Evolutionary conservation across 2,329 filamentous ascomycete genomes (phyloP).

Genomic region (Aureobasidium pullulans): DNA sequence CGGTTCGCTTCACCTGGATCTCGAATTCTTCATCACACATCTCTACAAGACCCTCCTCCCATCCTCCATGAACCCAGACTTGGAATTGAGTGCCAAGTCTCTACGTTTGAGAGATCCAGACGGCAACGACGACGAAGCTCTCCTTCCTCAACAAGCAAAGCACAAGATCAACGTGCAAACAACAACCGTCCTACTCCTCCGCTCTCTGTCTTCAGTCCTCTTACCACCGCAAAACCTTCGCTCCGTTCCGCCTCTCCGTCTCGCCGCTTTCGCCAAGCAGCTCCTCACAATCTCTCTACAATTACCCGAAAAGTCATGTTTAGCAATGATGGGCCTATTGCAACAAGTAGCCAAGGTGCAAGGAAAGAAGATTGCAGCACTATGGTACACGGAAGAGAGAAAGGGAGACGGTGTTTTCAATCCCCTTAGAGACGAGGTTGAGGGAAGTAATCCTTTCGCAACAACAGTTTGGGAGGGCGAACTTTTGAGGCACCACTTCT

Average conservation of each 20-base stretch:
- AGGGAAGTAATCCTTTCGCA: slow-evolving; percentile 84
- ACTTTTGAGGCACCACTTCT: slow-evolving; percentile 75
- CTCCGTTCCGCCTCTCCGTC: slow-evolving; percentile 68
- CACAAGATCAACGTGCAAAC: slow-evolving; percentile 91
- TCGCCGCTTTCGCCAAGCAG: slow-evolving; percentile 92
- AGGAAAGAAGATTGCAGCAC: slow-evolving; percentile 68
- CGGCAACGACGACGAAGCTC: slow-evolving; percentile 3
- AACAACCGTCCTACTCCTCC: slow-evolving; percentile 83
- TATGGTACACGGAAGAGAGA: slow-evolving; percentile 93
- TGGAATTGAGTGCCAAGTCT: slow-evolving; percentile 69
- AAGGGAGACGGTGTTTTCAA: slow-evolving; percentile 77
- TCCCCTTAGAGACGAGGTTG: slow-evolving; percentile 62
- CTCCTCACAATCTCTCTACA: slow-evolving; percentile 76
- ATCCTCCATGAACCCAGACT: slow-evolving; percentile 72
- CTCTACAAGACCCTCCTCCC: slow-evolving; percentile 80
- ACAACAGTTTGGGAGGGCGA: slow-evolving; percentile 92
- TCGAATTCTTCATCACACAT: slow-evolving; percentile 91
- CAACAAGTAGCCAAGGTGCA: slow-evolving; percentile 74
- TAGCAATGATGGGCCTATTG: slow-evolving; percentile 71
- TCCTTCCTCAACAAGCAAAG: slow-evolving; percentile 19
- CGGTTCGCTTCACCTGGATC: slow-evolving; percentile 73
- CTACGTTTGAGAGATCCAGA: slow-evolving; percentile 12
- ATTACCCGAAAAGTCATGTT: slow-evolving; percentile 79
- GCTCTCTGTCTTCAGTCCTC: slow-evolving; percentile 74
- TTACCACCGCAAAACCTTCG: slow-evolving; percentile 67